Evolutionary conservation across 371 early-diverging fungal species (phyloP), one percentile per base, ranked within the genome.

Genomic region (Rhizopus arrhizus): DNA sequence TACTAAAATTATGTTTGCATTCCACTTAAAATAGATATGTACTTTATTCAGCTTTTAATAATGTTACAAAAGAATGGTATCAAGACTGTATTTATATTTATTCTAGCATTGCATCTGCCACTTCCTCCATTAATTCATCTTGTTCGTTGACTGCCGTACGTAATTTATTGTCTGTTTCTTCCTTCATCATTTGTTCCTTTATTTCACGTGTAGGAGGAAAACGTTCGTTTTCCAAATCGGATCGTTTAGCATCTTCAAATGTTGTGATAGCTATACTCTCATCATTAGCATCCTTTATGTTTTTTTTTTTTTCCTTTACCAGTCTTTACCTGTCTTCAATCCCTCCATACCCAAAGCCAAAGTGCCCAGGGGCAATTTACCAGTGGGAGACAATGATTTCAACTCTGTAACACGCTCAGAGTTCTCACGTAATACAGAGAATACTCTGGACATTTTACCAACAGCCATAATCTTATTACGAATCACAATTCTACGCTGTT

Each of bases 381-480:
- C 83, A 7, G 89, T 89, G 28, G 92, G 91, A 67, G 94, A 86
- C 36, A 92, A 69, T 35, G 78, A 85, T 78, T 96, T 98, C 49
- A 98, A 82, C 74, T 98, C 98, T 69, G 87, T 89, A 43, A 98
- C 90, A 42, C 84, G 80, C 68, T 98, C 97, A 45, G 89, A 86
- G 62, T 97, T 94, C 56, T 92, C 85, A 61, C 98, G 85, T 48
- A 98, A 81, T 5, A 92, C 87, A 35, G 89, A 85, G 83, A 95
- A 97, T 16, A 91, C 85, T 36, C 92, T 82, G 16, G 95, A 88
- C 76, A 97, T 89, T 58, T 92, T 88, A 36, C 95, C 97, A 49
- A 97, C 85, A 3, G 98, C 98, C 61, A 91, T 62, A 51, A 98
- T 95, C 81, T 97, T 97, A 73, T 89, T 92, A 46, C 83, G 85